phyloP scores from a whole-genome alignment of 2,329 filamentous ascomycete species.

The Cladosporium sp. region DNA sequence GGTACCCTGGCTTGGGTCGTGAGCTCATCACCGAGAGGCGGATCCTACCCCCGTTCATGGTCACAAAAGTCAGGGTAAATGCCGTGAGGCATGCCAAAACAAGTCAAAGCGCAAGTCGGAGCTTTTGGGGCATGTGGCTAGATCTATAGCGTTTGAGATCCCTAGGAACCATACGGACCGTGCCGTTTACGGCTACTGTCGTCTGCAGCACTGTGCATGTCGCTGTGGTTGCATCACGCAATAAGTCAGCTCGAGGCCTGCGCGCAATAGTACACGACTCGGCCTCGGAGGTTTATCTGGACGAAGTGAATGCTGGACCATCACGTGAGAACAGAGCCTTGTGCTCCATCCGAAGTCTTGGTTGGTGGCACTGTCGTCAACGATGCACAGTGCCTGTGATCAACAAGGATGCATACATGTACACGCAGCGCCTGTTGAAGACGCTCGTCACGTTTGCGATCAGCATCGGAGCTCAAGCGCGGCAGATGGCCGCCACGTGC shows the following conservation, averaged over 20 bases:
- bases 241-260: constrained; percentile 5
- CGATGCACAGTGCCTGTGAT: neutral
- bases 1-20: constrained; percentile 1
- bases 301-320: neutral
- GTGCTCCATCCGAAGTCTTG: neutral
- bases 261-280: neutral
- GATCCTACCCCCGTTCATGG: constrained; percentile 6
- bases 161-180: constrained; percentile 12
- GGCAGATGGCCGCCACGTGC: constrained; percentile 12
- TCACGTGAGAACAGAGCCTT: constrained; percentile 2
- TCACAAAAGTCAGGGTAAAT: constrained; percentile 11
- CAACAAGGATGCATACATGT: neutral
- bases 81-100: constrained; percentile 11
- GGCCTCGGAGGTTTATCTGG: constrained; percentile 5
- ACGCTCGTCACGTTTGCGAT: constrained; percentile 9
- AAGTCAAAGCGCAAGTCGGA: constrained; percentile 5
- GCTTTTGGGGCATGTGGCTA: constrained; percentile 11
- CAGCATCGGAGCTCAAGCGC: neutral
- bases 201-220: constrained; percentile 4
- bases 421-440: neutral
- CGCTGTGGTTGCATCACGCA: constrained; percentile 3
- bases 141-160: constrained; percentile 13
- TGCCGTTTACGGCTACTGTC: constrained; percentile 12
- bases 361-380: neutral
- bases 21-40: constrained; percentile 12